Evolutionary conservation across 441 rosid genomes (phyloP), one percentile per base, ranked within the genome.

Genomic region (Rhodomyrtus psidioides): DNA sequence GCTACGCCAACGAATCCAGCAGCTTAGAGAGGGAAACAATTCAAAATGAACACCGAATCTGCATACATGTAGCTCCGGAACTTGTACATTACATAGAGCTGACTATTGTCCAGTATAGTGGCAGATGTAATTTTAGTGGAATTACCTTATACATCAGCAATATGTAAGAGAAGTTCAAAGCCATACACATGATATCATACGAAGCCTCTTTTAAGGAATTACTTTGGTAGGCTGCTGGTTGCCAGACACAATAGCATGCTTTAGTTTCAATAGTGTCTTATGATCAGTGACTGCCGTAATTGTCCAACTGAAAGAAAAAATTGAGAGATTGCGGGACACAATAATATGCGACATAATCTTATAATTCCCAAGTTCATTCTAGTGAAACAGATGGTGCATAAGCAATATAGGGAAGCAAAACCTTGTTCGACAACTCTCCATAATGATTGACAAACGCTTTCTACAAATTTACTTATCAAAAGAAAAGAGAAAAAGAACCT

Each of bases 1-100:
- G 87, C 91, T 97, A 70, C 93, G 92, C 62, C 94, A 91, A 81
- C 91, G 98, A 62, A 93, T 97, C 57, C 94, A 87, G 81, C 89
- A 89, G 89, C 95, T 97, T 83, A 92, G 91, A 89, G 92, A 95
- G 87, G 92, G 91, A 70, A 90, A 56, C 74, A 75, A 90, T 82
- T 85, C 90, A 14, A 89, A 83, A 26, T 85, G 85, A 87, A 58
- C 53, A 79, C 84, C 86, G 84, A 82, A 8, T 53, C 39, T 28
- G 81, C 84, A 13, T 44, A 28, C 7, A 17, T 15, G 49, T 65
- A 62, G 53, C 79, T 17, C 57, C 12, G 60, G 86, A 88, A 88
- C 46, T 84, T 91, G 94, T 88, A 88, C 53, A 88, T 85, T 74
- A 53, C 81, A 9, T 51, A 83, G 84, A 88, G 90, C 44, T 51